Evolutionary conservation across 2,329 filamentous ascomycete genomes (phyloP).

Genomic region (Trichothecium sympodiale): DNA sequence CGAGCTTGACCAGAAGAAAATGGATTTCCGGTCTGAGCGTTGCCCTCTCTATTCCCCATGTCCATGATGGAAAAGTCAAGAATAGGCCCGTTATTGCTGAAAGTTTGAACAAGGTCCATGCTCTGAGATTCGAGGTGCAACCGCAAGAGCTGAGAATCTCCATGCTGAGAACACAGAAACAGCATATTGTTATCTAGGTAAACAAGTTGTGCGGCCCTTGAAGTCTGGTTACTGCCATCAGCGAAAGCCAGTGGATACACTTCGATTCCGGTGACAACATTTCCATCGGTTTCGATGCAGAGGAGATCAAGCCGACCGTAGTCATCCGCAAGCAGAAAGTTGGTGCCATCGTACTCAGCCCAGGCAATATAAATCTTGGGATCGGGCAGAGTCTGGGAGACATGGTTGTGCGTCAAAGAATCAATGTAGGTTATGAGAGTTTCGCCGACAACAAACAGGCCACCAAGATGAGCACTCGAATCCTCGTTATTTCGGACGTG

Average conservation of each 20-base stretch:
- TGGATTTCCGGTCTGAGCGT: slow-evolving; percentile 65
- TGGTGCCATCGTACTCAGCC: slow-evolving; percentile 70
- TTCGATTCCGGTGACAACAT: slow-evolving; percentile 61
- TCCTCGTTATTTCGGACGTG: slow-evolving; percentile 43
- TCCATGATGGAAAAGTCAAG: slow-evolving; percentile 95
- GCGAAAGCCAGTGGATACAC: slow-evolving; percentile 35
- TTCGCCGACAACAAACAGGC: slow-evolving; percentile 65
- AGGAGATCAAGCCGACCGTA: slow-evolving; percentile 81
- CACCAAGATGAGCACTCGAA: slow-evolving; percentile 50
- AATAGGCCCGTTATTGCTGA: slow-evolving; percentile 74
- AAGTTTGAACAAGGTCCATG: slow-evolving; percentile 58
- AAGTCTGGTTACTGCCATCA: slow-evolving; percentile 34
- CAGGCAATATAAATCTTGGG: slow-evolving; percentile 86
- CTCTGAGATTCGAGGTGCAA: slow-evolving; percentile 31
- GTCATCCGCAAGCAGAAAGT: slow-evolving; percentile 85
- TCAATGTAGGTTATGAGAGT: slow-evolving; percentile 80
- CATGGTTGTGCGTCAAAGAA: slow-evolving; percentile 56
- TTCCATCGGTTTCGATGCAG: slow-evolving; percentile 57
- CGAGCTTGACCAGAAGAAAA: slow-evolving; percentile 93
- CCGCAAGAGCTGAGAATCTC: slow-evolving; percentile 75
- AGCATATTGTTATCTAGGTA: slow-evolving; percentile 64
- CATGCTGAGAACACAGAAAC: slow-evolving; percentile 86
- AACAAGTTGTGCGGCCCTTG: slow-evolving; percentile 66
- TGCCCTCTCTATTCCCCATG: slow-evolving; percentile 73
- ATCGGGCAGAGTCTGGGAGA: slow-evolving; percentile 55